Evolutionary conservation across 345 rosid genomes (phyloP).

Genomic region (Gossypium longicalyx): DNA sequence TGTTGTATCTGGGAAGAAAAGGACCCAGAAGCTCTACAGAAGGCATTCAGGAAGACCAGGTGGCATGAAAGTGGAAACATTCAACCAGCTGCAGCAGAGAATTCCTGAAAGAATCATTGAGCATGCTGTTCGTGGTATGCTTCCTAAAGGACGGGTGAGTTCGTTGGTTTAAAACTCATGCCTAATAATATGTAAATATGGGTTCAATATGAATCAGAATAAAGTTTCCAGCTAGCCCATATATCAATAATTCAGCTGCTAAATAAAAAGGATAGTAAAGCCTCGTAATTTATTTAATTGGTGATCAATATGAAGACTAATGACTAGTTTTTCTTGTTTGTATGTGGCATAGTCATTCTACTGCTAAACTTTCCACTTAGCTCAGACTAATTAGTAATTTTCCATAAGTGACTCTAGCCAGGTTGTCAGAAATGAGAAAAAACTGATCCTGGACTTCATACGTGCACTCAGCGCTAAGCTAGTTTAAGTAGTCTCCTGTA

Average conservation of each 20-base stretch:
- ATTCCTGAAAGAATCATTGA: slow-evolving; percentile 94
- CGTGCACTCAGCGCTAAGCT: not conserved
- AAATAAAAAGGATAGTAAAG: not conserved
- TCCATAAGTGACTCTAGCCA: not conserved
- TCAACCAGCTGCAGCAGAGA: slow-evolving; percentile 80
- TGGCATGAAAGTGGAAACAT: slow-evolving; percentile 94
- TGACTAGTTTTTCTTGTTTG: not conserved
- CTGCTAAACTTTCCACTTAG: not conserved
- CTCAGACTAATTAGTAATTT: not conserved
- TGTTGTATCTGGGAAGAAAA: slow-evolving; percentile 88
- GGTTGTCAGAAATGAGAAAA: not conserved
- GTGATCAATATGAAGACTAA: not conserved
- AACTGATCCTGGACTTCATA: not conserved
- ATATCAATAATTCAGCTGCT: not conserved
- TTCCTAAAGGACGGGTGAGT: slow-evolving; percentile 97
- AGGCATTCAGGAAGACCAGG: slow-evolving; percentile 94
- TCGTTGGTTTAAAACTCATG: not conserved
- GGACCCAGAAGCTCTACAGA: slow-evolving; percentile 92
- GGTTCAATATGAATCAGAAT: not conserved
- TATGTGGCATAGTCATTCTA: not conserved
- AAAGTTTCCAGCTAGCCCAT: not conserved
- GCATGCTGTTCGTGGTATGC: slow-evolving; percentile 99
- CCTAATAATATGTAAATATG: not conserved
- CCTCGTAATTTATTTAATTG: not conserved
- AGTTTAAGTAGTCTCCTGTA: not conserved